Percentiles rank a stretch among this genome's conserved stretches.
Evolutionary conservation across 306 rosid genomes (phyloP).

Genomic region (Cotoneaster glaucophyllus): DNA sequence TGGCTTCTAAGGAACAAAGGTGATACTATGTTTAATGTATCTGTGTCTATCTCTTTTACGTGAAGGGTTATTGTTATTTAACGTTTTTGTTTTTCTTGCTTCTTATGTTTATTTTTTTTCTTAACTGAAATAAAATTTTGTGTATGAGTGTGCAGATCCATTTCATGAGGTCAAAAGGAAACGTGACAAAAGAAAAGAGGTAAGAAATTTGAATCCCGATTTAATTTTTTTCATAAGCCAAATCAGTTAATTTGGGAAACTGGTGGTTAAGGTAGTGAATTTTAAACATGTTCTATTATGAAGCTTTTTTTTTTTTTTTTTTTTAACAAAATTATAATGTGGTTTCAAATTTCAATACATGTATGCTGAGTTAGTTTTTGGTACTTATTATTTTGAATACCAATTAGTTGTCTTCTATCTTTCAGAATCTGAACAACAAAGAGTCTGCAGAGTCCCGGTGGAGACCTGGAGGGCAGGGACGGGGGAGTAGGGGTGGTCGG

Average conservation of each 20-base stretch:
- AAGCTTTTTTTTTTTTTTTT: background rate
- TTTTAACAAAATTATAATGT: background rate
- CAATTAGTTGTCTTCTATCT: conserved; percentile 15
- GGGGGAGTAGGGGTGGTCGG: conserved; percentile 77
- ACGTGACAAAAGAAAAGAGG: conserved; percentile 82
- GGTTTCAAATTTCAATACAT: background rate
- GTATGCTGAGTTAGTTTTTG: background rate
- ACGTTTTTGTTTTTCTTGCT: background rate
- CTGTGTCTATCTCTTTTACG: background rate
- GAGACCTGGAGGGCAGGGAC: conserved; percentile 69
- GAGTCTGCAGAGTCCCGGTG: conserved; percentile 70
- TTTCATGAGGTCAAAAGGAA: conserved; percentile 93
- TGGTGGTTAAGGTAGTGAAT: background rate
- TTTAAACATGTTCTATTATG: background rate
- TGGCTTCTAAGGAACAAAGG: background rate
- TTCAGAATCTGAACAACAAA: conserved; percentile 71
- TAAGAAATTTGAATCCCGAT: conserved; percentile 28
- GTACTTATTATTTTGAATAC: background rate
- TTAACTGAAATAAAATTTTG: background rate
- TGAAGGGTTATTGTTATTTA: background rate
- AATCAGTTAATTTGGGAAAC: background rate
- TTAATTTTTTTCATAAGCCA: background rate
- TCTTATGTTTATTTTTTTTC: background rate
- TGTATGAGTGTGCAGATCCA: conserved; percentile 51
- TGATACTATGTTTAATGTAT: background rate